Base-by-base conservation (phyloP, 2,329 filamentous ascomycete genomes). In the Botrytis pseudocinerea region DNA sequence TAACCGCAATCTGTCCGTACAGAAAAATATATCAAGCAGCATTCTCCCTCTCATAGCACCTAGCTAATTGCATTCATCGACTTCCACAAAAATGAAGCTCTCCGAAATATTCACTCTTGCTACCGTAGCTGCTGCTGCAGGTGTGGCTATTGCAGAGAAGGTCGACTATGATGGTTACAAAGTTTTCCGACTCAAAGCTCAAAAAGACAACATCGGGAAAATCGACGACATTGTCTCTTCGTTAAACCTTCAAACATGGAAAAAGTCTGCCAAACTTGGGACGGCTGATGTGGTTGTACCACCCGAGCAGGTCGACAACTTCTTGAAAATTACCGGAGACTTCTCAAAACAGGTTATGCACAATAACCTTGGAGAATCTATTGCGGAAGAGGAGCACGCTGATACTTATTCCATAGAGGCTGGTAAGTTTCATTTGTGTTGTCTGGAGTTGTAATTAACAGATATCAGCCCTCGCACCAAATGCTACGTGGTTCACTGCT, bases 401-500 rank as follows among this genome's bases (percentile, higher is more conserved):
- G 46, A 59, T 9, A 44, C 42, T 35, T 68, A 46, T 35, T 66
- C 38, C n/a, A 25, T 16, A 18, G 46, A 71, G 25, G 70, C 62
- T 60, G 70, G 70, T 72, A 60, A 59, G 62, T 72, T 28, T 18
- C 20, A 76, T 32, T 73, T 76, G 8, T 48, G 38, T 64, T 62
- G n/a, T 75, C 60, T 65, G 62, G 35, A 40, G 71, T 68, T 63
- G 73, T 74, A 54, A 28, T 40, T 73, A 69, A 73, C 71, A 59
- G 38, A 57, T 73, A 64, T 32, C 28, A 78, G 77, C 76, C 54
- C 75, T 75, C 32, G 73, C 77, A n/a, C 78, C 77, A 25, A 78
- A 81, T 71, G 62, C 82, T 32, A 82, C 83, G 7, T 89, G 86
- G 85, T 89, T 88, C 79, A 82, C 85, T 70, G 80, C 82, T 25